Evolutionary conservation across 208 protist genomes (phyloP).

Genomic region (Leishmania arabica): DNA sequence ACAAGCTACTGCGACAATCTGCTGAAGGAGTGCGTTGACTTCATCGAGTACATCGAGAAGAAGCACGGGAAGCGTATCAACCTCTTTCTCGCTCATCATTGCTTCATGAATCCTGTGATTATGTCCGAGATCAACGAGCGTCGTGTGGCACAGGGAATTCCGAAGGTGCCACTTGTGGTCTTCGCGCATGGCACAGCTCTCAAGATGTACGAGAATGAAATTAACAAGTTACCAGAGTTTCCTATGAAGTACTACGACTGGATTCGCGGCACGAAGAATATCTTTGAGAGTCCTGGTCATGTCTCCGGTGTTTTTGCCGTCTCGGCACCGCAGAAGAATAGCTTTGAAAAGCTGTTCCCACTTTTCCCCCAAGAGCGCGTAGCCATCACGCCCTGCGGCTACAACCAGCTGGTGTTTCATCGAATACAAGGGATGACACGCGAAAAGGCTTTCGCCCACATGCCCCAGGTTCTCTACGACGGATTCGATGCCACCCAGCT

Average conservation of each 20-base stretch:
- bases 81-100: conserved; percentile 76
- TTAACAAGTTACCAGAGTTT: conserved; percentile 63
- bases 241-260: conserved; percentile 81
- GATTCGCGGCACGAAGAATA: conserved; percentile 54
- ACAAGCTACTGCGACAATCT: conserved; percentile 58
- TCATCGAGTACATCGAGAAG: conserved; percentile 74
- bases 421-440: conserved; percentile 63
- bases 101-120: conserved; percentile 85
- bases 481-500: conserved; percentile 44
- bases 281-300: conserved; percentile 56
- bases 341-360: conserved; percentile 61
- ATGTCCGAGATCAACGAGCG: conserved; percentile 60
- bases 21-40: conserved; percentile 46
- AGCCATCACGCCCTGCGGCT: conserved; percentile 65
- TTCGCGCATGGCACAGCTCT: conserved; percentile 81
- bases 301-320: conserved; percentile 70
- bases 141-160: conserved; percentile 41
- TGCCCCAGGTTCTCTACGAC: conserved; percentile 67
- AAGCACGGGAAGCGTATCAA: conserved; percentile 58
- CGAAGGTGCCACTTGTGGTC: conserved; percentile 54
- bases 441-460: conserved; percentile 52
- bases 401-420: conserved; percentile 78
- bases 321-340: conserved; percentile 64
- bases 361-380: conserved; percentile 60
- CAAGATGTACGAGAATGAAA: conserved; percentile 85